Evolutionary conservation across 176 grass and related monocot genomes (phyloP).

Genomic region (Phoenix dactylifera): DNA sequence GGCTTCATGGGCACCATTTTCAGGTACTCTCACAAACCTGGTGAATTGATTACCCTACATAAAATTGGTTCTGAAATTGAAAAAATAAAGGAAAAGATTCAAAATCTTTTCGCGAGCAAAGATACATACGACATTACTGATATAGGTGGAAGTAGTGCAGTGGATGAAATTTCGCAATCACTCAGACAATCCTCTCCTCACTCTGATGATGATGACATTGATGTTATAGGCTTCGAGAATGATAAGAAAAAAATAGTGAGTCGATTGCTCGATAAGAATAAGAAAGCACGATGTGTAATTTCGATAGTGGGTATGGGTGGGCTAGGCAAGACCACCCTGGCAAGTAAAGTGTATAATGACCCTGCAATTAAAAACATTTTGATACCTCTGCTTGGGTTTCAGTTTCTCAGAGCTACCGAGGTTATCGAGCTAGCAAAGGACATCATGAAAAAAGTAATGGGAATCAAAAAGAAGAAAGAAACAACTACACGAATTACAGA

Average conservation of each 20-base stretch:
- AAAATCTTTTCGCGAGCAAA: constrained; percentile 3
- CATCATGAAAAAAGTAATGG: no score
- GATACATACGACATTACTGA: constrained; percentile 7
- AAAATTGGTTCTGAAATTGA: constrained; percentile 3
- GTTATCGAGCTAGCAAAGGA: no score
- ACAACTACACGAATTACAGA: no score
- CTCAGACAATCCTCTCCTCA: no score
- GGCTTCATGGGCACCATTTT: neutral
- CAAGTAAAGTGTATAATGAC: constrained; percentile 5
- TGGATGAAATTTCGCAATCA: no score
- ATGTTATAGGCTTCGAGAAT: no score
- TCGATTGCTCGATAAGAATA: no score
- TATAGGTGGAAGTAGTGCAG: constrained; percentile 4
- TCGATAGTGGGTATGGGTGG: constrained; percentile 9
- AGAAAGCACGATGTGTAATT: no score
- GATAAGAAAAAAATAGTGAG: no score
- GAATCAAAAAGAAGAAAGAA: no score
- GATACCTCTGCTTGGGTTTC: neutral
- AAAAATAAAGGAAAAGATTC: constrained; percentile 11
- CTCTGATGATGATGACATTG: no score
- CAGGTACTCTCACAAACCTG: neutral
- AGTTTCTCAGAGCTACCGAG: no score
- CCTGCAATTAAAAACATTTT: neutral
- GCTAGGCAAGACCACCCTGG: neutral
- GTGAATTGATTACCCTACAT: neutral